A percentile compares a stretch with the other conserved stretches of the same genome.
phyloP scores from a whole-genome alignment of 2,329 filamentous ascomycete genomes.

The Alternaria incomplexa region DNA sequence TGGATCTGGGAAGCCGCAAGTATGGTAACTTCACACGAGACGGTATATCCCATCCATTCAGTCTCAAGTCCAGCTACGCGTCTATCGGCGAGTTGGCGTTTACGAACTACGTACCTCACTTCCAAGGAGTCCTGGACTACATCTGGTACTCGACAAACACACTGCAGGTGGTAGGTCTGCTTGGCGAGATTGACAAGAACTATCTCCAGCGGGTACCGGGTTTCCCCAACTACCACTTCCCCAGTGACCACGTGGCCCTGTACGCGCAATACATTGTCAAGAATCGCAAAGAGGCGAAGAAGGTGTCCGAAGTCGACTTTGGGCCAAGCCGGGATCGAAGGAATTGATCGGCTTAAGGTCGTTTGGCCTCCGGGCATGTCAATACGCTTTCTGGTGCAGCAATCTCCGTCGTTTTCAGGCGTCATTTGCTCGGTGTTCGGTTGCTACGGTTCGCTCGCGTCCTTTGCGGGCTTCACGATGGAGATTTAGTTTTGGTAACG shows the following conservation, averaged over 20 bases:
- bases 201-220: conserved; percentile 87
- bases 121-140: conserved; percentile 91
- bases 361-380: conserved; percentile 26
- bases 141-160: conserved; percentile 97
- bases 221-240: conserved; percentile 94
- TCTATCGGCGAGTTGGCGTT: conserved; percentile 86
- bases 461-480: conserved; percentile 29
- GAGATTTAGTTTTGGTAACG: conserved; percentile 33
- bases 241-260: conserved; percentile 88
- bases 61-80: conserved; percentile 86
- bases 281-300: conserved; percentile 74
- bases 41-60: conserved; percentile 94
- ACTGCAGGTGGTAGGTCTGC: conserved; percentile 79
- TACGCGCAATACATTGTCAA: conserved; percentile 91
- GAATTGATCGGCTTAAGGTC: conserved; percentile 20
- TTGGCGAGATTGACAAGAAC: conserved; percentile 84
- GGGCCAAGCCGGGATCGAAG: conserved; percentile 42
- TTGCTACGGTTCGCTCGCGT: conserved; percentile 33
- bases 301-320: conserved; percentile 47
- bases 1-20: conserved; percentile 78
- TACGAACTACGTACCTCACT: conserved; percentile 96
- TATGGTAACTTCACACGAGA: conserved; percentile 94
- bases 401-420: conserved; percentile 38
- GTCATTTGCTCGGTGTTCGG: conserved; percentile 45
- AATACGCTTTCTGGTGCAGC: conserved; percentile 35